Percentiles rank a stretch among this genome's conserved stretches.
Conservation (phyloP, 148 eudicot genomes). For the Spergularia bocconei region DNA sequence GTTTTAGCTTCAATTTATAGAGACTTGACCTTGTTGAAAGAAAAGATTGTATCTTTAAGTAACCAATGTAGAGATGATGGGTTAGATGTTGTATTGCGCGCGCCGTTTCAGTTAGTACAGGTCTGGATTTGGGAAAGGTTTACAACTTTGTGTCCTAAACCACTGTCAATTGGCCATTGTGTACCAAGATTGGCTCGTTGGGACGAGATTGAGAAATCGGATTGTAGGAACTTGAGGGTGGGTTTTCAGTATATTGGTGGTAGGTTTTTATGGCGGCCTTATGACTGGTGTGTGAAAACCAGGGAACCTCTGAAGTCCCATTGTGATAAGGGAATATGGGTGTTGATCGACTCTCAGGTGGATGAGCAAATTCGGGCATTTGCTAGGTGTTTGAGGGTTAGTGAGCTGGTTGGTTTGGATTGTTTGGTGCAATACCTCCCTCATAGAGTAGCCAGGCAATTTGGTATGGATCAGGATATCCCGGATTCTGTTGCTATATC, state of each 20-base stretch:
- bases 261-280: slow-evolving; percentile 43
- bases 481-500: slow-evolving; percentile 22
- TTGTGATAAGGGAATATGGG: slow-evolving; percentile 19
- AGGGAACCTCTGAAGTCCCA: slow-evolving; percentile 23
- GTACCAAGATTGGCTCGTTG: slow-evolving; percentile 32
- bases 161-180: neutral
- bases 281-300: slow-evolving; percentile 11
- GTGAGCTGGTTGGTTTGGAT: slow-evolving; percentile 44
- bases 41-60: neutral
- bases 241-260: slow-evolving; percentile 17
- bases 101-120: slow-evolving; percentile 45
- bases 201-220: slow-evolving; percentile 13
- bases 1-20: slow-evolving; percentile 39
- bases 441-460: slow-evolving; percentile 51
- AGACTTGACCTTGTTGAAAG: slow-evolving; percentile 27
- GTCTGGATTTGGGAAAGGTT: slow-evolving; percentile 61
- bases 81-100: neutral
- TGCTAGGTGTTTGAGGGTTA: slow-evolving; percentile 33
- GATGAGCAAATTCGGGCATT: slow-evolving; percentile 23
- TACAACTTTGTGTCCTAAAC: slow-evolving; percentile 17
- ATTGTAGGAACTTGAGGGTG: slow-evolving; percentile 1
- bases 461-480: slow-evolving; percentile 59
- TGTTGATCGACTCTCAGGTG: slow-evolving; percentile 4
- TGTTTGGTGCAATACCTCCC: slow-evolving; percentile 45
- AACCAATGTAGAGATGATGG: neutral